Evolutionary conservation across 805 yeast genomes (phyloP).

Genomic region (Saccharomyces kudriavzevii): DNA sequence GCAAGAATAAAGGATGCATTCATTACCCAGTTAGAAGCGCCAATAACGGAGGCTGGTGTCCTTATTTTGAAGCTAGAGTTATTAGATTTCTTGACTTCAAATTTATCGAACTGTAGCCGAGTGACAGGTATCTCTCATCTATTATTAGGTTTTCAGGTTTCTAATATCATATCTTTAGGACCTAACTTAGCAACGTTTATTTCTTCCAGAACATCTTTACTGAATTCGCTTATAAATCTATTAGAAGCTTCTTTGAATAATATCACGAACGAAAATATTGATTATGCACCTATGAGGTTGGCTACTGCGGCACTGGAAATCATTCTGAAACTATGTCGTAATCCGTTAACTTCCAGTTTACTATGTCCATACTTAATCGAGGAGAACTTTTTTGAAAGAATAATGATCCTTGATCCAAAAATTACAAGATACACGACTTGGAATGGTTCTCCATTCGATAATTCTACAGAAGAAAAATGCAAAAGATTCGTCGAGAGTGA

Average conservation of each 20-base stretch:
- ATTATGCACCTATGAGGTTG: slow-evolving; percentile 50
- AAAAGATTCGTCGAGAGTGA: slow-evolving; percentile 24
- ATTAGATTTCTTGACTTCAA: slow-evolving; percentile 47
- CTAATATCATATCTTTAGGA: slow-evolving; percentile 45
- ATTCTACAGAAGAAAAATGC: slow-evolving; percentile 31
- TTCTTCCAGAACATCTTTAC: slow-evolving; percentile 44
- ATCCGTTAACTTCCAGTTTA: slow-evolving; percentile 43
- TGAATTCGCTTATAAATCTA: slow-evolving; percentile 45
- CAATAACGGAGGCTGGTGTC: slow-evolving; percentile 33
- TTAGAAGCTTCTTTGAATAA: slow-evolving; percentile 40
- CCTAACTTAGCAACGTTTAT: slow-evolving; percentile 43
- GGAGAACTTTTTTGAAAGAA: slow-evolving; percentile 41
- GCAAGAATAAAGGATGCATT: slow-evolving; percentile 64
- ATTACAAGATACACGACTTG: slow-evolving; percentile 49
- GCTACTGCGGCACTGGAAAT: slow-evolving; percentile 53
- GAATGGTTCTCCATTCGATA: slow-evolving; percentile 39
- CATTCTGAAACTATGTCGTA: slow-evolving; percentile 51
- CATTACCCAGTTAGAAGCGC: slow-evolving; percentile 54
- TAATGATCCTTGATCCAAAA: slow-evolving; percentile 47
- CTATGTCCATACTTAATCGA: slow-evolving; percentile 47
- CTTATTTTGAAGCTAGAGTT: slow-evolving; percentile 48
- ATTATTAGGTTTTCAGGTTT: slow-evolving; percentile 62
- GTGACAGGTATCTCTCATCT: slow-evolving; percentile 60
- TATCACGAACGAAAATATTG: slow-evolving; percentile 37
- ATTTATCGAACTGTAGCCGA: slow-evolving; percentile 37